Evolutionary conservation across 2,329 filamentous ascomycete species (phyloP).

Genomic region (Colletotrichum euphorbiae): DNA sequence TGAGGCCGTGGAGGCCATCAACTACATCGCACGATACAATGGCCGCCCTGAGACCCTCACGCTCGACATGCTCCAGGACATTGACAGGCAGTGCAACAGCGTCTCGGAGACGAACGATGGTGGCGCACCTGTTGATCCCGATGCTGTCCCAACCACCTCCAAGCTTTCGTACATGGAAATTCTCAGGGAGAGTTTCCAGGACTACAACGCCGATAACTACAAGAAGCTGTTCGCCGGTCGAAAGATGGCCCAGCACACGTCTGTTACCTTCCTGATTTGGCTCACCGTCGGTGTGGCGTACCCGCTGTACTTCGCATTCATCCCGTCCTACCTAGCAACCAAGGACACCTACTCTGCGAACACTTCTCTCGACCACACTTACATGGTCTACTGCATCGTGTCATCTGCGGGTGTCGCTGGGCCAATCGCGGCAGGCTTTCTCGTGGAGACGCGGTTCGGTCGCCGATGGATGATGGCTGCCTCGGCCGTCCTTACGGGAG

Average conservation of each 20-base stretch:
- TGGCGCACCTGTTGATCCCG: slow-evolving; percentile 11
- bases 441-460: slow-evolving; percentile 55
- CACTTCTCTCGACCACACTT: slow-evolving; percentile 47
- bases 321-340: slow-evolving; percentile 57
- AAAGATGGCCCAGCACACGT: slow-evolving; percentile 50
- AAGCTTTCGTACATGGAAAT: slow-evolving; percentile 44
- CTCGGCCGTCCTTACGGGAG: slow-evolving; percentile 56
- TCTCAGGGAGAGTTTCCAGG: slow-evolving; percentile 41
- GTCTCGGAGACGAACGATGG: slow-evolving; percentile 19
- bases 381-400: slow-evolving; percentile 52
- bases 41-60: slow-evolving; percentile 50
- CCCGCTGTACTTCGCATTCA: slow-evolving; percentile 59
- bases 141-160: slow-evolving; percentile 19
- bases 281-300: slow-evolving; percentile 59
- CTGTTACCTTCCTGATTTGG: slow-evolving; percentile 56
- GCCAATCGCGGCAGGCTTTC: slow-evolving; percentile 54
- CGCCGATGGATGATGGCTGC: slow-evolving; percentile 58
- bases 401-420: slow-evolving; percentile 54
- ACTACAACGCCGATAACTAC: slow-evolving; percentile 44
- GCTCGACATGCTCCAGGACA: slow-evolving; percentile 50
- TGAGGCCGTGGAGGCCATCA: slow-evolving; percentile 60
- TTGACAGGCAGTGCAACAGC: slow-evolving; percentile 21
- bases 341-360: slow-evolving; percentile 46
- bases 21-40: slow-evolving; percentile 57
- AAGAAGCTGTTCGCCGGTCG: slow-evolving; percentile 47